Evolutionary conservation across 805 yeast species (phyloP).

Genomic region (Myxozyma monticola): DNA sequence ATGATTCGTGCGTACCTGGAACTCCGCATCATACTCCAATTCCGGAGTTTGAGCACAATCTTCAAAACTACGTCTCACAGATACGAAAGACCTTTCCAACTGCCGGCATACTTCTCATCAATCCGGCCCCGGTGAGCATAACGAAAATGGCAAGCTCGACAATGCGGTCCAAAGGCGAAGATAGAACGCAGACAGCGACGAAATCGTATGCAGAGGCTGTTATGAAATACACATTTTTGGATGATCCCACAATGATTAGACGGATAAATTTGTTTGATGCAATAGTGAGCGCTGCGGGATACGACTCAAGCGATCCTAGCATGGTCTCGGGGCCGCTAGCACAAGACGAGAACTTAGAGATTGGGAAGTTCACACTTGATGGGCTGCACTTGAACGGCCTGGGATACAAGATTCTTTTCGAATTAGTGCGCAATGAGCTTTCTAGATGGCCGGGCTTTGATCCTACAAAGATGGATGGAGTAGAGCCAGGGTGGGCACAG

Average conservation of each 20-base stretch:
- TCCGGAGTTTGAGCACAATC: conserved; percentile 1
- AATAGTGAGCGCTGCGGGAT: conserved; percentile 29
- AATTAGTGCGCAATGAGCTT: conserved; percentile 1
- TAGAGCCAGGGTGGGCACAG: conserved; percentile 35
- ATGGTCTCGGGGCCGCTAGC: neutral
- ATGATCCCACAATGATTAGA: neutral
- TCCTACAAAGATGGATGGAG: conserved; percentile 24
- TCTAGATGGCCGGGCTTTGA: conserved; percentile 12
- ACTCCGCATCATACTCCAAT: conserved; percentile 25
- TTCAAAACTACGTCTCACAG: conserved; percentile 2
- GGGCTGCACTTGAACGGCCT: conserved; percentile 35
- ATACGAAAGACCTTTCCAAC: conserved; percentile 6
- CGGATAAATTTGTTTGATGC: conserved; percentile 17
- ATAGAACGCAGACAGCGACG: conserved; percentile 19
- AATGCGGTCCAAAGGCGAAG: conserved; percentile 20
- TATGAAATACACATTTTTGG: conserved; percentile 2
- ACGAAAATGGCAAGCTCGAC: conserved; percentile 11
- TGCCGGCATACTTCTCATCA: conserved; percentile 16
- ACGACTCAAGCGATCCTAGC: conserved; percentile 3
- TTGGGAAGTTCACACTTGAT: conserved; percentile 16
- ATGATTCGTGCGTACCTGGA: conserved; percentile 22
- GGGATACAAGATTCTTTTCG: conserved; percentile 25
- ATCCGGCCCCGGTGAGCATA: conserved; percentile 25
- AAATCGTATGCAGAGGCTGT: conserved; percentile 21
- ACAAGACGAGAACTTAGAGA: conserved; percentile 2